These are phyloP conservation scores for Cardamine resedifolia DNA, from an alignment of 345 rosid genomes.

Conservation along the genomic window DNA sequence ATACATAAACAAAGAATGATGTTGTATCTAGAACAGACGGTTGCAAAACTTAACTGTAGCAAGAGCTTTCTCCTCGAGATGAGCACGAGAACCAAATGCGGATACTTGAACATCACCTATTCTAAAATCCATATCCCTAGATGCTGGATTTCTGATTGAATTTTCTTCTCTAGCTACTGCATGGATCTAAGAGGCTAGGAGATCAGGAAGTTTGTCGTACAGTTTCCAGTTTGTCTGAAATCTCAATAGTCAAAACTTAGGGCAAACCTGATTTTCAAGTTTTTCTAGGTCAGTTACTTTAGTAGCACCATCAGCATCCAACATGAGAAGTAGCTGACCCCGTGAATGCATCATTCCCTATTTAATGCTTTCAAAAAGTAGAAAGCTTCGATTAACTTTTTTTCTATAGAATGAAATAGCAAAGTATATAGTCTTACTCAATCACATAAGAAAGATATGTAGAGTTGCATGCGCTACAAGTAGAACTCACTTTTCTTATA, in stretches of 20 bases:
- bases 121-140: constrained; percentile 43
- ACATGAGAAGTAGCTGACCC: constrained; percentile 93
- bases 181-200: constrained; percentile 60
- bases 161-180: constrained; percentile 64
- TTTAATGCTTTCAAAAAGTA: constrained; percentile 76
- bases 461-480: constrained; percentile 15
- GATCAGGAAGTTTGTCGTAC: constrained; percentile 37
- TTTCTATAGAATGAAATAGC: constrained; percentile 9
- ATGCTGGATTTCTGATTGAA: constrained; percentile 47
- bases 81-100: constrained; percentile 98
- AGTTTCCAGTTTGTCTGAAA: not conserved
- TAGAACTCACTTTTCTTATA: constrained; percentile 87
- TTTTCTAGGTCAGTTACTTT: constrained; percentile 87
- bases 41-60: constrained; percentile 69
- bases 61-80: constrained; percentile 92
- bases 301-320: constrained; percentile 99
- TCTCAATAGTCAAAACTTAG: constrained; percentile 5
- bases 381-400: constrained; percentile 57
- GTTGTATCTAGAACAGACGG: not conserved
- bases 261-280: constrained; percentile 86
- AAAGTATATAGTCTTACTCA: constrained; percentile 9
- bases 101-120: constrained; percentile 74
- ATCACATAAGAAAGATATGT: not conserved
- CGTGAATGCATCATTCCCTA: constrained; percentile 99
- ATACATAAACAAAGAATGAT: not conserved